Evolutionary conservation across 495 filamentous ascomycete species (phyloP).

Genomic region (Penicillium chermesinum): DNA sequence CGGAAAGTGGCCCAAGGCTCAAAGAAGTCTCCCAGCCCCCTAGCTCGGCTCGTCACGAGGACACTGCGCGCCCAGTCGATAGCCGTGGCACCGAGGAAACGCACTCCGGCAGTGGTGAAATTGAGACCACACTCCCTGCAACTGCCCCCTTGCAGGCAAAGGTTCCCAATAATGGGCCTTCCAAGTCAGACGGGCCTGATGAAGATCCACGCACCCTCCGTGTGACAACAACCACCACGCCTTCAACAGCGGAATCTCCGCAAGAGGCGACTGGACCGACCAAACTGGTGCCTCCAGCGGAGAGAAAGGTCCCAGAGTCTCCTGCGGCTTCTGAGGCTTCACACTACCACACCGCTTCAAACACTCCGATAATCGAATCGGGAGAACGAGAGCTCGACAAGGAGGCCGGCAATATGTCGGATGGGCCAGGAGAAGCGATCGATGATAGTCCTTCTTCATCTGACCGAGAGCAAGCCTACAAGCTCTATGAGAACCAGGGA

Average conservation of each 20-base stretch:
- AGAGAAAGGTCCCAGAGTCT: slow-evolving; percentile 22
- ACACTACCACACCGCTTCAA: slow-evolving; percentile 47
- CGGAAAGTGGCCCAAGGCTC: slow-evolving; percentile 17
- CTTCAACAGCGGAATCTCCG: slow-evolving; percentile 9
- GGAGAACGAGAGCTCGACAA: slow-evolving; percentile 23
- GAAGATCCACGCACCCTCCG: slow-evolving; percentile 27
- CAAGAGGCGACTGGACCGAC: slow-evolving; percentile 23
- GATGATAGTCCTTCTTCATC: slow-evolving; percentile 43
- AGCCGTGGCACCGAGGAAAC: slow-evolving; percentile 47
- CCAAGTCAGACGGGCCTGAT: slow-evolving; percentile 26
- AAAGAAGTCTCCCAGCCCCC: slow-evolving; percentile 27
- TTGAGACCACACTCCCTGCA: slow-evolving; percentile 16
- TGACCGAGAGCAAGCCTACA: slow-evolving; percentile 68
- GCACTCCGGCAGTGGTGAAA: slow-evolving; percentile 12
- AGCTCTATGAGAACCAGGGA: slow-evolving; percentile 83
- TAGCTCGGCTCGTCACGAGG: slow-evolving; percentile 22
- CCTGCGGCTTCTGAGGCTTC: slow-evolving; percentile 38
- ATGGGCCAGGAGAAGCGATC: slow-evolving; percentile 20
- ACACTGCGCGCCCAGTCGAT: slow-evolving; percentile 48
- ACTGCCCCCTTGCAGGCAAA: slow-evolving; percentile 22
- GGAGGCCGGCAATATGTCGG: slow-evolving; percentile 12
- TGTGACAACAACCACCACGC: slow-evolving; percentile 11
- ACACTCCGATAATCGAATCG: slow-evolving; percentile 32
- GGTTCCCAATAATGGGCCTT: slow-evolving; percentile 14
- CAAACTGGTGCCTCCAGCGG: slow-evolving; percentile 13